These are phyloP conservation scores for Iodosphaeria phyllophila DNA, from an alignment of 2,329 filamentous ascomycete genomes.

Conservation along the genomic window DNA sequence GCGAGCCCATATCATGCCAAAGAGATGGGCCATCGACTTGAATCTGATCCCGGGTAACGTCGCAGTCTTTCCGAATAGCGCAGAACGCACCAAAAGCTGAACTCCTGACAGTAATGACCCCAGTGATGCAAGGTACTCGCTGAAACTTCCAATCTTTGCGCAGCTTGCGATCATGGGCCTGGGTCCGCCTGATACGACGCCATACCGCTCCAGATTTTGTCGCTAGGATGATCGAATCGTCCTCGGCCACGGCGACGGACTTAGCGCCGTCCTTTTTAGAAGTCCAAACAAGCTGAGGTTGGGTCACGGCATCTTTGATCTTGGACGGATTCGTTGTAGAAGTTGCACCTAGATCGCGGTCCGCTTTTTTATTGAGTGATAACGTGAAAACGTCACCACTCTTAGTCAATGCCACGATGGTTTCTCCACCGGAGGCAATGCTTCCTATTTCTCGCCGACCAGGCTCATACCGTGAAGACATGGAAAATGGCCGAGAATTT, in stretches of 20 bases:
- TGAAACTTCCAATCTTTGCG: slow-evolving; percentile 92
- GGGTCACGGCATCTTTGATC: slow-evolving; percentile 64
- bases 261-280: slow-evolving; percentile 70
- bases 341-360: slow-evolving; percentile 40
- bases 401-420: slow-evolving; percentile 71
- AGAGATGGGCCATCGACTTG: slow-evolving; percentile 46
- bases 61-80: slow-evolving; percentile 67
- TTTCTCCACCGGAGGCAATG: slow-evolving; percentile 73
- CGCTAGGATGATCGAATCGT: slow-evolving; percentile 86
- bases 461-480: slow-evolving; percentile 45
- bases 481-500: slow-evolving; percentile 33
- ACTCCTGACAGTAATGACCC: slow-evolving; percentile 67
- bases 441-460: slow-evolving; percentile 51
- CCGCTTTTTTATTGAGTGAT: slow-evolving; percentile 49
- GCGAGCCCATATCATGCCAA: slow-evolving; percentile 52
- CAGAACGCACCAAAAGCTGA: slow-evolving; percentile 84
- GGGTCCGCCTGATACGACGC: slow-evolving; percentile 67
- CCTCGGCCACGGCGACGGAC: slow-evolving; percentile 77
- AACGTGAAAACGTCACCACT: slow-evolving; percentile 81
- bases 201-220: slow-evolving; percentile 87
- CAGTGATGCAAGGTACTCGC: slow-evolving; percentile 71
- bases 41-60: slow-evolving; percentile 58
- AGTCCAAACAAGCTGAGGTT: slow-evolving; percentile 72
- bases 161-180: slow-evolving; percentile 47
- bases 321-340: slow-evolving; percentile 78